phyloP scores from a whole-genome alignment of 768 basidiomycete species.

The Boletus sp. region DNA sequence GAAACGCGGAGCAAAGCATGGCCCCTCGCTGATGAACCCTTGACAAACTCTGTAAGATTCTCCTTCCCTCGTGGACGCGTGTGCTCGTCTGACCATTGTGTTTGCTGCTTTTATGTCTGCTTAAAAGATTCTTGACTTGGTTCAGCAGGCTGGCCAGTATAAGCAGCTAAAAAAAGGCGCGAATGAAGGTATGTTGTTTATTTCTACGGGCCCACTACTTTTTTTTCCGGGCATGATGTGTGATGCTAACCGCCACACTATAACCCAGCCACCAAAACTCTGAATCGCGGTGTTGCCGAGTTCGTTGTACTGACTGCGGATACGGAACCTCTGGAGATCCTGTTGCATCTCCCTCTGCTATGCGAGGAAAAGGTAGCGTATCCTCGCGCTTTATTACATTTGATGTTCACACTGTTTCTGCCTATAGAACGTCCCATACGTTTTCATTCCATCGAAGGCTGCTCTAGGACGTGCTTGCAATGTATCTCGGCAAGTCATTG shows the following conservation, averaged over 20 bases:
- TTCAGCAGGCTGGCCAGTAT: slow-evolving; percentile 94
- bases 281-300: slow-evolving; percentile 97
- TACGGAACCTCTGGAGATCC: slow-evolving; percentile 96
- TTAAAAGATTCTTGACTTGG: slow-evolving; percentile 85
- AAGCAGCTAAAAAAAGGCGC: slow-evolving; percentile 99
- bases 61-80: background rate
- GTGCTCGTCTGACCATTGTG: background rate
- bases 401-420: slow-evolving; percentile 1
- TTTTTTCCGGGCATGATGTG: background rate
- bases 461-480: slow-evolving; percentile 96
- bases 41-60: slow-evolving; percentile 82
- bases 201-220: background rate
- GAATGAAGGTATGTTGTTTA: slow-evolving; percentile 76
- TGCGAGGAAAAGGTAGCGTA: slow-evolving; percentile 92
- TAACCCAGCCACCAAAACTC: slow-evolving; percentile 85
- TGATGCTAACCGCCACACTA: slow-evolving; percentile 5
- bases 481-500: slow-evolving; percentile 91
- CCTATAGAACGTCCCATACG: slow-evolving; percentile 88
- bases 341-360: slow-evolving; percentile 93
- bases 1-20: slow-evolving; percentile 79
- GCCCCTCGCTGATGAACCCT: slow-evolving; percentile 79
- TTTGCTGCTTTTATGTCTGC: background rate
- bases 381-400: background rate
- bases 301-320: slow-evolving; percentile 96
- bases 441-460: slow-evolving; percentile 94